These are phyloP conservation scores for Chytriomyces hyalinus DNA, from an alignment of 192 early-diverging fungal genomes.

Conservation along the genomic window DNA sequence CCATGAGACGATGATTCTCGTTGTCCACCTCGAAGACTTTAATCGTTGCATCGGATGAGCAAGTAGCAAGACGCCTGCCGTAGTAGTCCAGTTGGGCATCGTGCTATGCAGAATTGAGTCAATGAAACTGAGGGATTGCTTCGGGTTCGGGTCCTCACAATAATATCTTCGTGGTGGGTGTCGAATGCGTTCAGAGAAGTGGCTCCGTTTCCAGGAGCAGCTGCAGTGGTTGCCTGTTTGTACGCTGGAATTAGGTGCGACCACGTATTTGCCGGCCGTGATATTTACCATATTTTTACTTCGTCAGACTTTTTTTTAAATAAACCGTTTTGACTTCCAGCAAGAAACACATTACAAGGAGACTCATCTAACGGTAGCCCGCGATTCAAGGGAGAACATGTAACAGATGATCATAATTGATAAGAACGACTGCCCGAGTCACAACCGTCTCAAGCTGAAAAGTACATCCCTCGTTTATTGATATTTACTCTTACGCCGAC, in stretches of 20 bases:
- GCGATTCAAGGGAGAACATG: too few relatives aligned
- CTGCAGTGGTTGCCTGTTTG: conserved; percentile 21
- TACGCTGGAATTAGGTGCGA: neutral
- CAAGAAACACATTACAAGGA: too few relatives aligned
- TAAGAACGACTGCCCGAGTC: too few relatives aligned
- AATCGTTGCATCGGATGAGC: conserved; percentile 95
- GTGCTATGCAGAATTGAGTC: conserved; percentile 50
- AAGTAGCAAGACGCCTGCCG: conserved; percentile 92
- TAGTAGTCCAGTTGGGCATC: conserved; percentile 85
- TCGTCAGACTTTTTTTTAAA: too few relatives aligned
- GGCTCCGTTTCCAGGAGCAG: conserved; percentile 5
- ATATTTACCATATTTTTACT: too few relatives aligned
- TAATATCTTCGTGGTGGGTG: conserved; percentile 88
- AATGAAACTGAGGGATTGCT: neutral
- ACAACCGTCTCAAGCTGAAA: too few relatives aligned
- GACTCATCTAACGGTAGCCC: too few relatives aligned
- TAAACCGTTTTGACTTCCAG: too few relatives aligned
- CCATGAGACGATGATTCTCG: conserved; percentile 67
- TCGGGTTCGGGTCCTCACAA: conserved; percentile 58
- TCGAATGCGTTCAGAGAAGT: conserved; percentile 66
- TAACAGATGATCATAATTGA: too few relatives aligned
- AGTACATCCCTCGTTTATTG: too few relatives aligned
- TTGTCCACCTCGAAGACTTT: conserved; percentile 90
- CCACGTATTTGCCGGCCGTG: too few relatives aligned
- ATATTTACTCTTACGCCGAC: too few relatives aligned